Evolutionary conservation across 140 eudicot genomes (phyloP), one percentile per base, ranked within the genome.

Genomic region (Oenanthe javanica): DNA sequence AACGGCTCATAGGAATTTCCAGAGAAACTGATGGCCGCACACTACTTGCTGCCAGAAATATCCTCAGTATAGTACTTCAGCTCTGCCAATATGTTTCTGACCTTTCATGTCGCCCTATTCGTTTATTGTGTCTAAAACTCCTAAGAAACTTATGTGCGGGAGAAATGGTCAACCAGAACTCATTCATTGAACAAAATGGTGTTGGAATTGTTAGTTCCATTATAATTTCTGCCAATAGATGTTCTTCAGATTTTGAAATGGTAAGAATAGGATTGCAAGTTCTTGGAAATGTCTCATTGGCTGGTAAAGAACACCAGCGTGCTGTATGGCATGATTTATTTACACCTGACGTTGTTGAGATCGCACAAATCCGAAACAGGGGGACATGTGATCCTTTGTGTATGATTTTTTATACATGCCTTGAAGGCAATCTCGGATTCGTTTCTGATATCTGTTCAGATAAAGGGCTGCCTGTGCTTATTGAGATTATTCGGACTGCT

Each of bases 61-160:
- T 89, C 51, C 83, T 92, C 52, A 45, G 80, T 27, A 38, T 85
- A 21, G 83, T 90, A 43, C 96, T 94, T 52, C 84, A 86, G 54
- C 92, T 94, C 36, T 86, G 86, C 14, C 85, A 72, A 59, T 83
- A 59, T 27, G 84, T 87, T 38, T 55, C 85, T 4, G 81, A 31
- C 73, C 84, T 84, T 47, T 83, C 87, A 5, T 18, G 40, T 54
- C 79, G 81, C 48, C 85, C 77, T 36, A 77, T 86, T 73, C 88
- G 87, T 75, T 80, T 90, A 7, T 76, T 86, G 72, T 77, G 95
- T 18, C 82, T 92, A 42, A 92, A 89, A 79, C 96, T 94, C 76
- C 84, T 92, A 11, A 86, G 98, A 79, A 94, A 92, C 85, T 83
- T 92, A 51, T 92, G 95, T 86, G 97, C 93, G 0, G 97, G 97